These are phyloP conservation scores for Diplodia scrobiculata DNA, from an alignment of 2,329 filamentous ascomycete genomes.

Conservation along the genomic window DNA sequence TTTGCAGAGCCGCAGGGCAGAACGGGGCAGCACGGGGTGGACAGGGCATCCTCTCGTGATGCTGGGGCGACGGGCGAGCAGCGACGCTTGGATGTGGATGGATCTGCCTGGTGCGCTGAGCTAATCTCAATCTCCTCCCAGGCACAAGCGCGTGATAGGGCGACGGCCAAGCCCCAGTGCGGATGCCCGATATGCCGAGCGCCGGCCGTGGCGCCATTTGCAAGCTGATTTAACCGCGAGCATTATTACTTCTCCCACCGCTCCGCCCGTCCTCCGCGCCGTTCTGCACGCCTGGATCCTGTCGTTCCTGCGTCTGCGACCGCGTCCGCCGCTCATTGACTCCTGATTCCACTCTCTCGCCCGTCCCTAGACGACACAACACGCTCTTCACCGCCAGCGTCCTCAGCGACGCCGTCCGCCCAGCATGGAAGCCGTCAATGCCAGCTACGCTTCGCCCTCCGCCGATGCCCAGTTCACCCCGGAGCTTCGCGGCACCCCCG, in stretches of 20 bases:
- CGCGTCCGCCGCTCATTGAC: slow-evolving; percentile 20
- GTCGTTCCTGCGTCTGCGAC: slow-evolving; percentile 13
- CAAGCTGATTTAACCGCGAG: slow-evolving; percentile 1
- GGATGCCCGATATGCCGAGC: slow-evolving; percentile 23
- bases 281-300: slow-evolving; percentile 4
- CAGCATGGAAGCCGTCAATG: slow-evolving; percentile 38
- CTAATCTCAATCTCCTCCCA: slow-evolving; percentile 27
- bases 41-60: slow-evolving; percentile 21
- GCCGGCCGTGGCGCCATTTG: slow-evolving; percentile 25
- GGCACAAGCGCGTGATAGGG: slow-evolving; percentile 23
- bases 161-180: slow-evolving; percentile 5
- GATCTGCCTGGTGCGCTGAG: slow-evolving; percentile 20
- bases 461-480: slow-evolving; percentile 44
- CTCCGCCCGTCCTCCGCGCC: background rate
- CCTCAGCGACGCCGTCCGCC: background rate
- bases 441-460: slow-evolving; percentile 46
- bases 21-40: background rate
- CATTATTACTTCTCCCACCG: slow-evolving; percentile 8
- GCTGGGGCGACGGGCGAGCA: slow-evolving; percentile 20
- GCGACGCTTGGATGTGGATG: slow-evolving; percentile 26
- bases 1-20: slow-evolving; percentile 12
- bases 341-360: background rate
- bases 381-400: slow-evolving; percentile 15
- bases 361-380: slow-evolving; percentile 1
- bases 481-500: slow-evolving; percentile 37